These are phyloP conservation scores for Phytopythium chamaehyphon DNA, from an alignment of 352 stramenopile genomes.

Conservation along the genomic window DNA sequence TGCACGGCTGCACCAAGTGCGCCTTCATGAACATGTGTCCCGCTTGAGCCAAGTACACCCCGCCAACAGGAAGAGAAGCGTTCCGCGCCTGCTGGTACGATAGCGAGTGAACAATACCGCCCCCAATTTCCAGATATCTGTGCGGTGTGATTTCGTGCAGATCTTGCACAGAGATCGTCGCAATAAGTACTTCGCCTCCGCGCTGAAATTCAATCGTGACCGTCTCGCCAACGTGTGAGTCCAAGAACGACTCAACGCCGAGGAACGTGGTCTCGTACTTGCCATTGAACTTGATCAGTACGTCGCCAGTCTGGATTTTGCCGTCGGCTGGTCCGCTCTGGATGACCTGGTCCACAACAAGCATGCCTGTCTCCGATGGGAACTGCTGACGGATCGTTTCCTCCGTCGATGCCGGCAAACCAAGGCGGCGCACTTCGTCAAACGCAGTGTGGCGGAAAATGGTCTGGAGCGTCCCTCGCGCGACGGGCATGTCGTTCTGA, in stretches of 20 bases:
- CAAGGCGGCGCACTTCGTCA: constrained; percentile 84
- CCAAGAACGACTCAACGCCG: constrained; percentile 71
- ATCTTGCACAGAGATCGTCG: constrained; percentile 52
- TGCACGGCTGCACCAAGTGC: constrained; percentile 77
- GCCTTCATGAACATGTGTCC: constrained; percentile 92
- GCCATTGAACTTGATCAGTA: constrained; percentile 79
- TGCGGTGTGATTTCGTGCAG: constrained; percentile 83
- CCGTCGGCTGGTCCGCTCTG: constrained; percentile 68
- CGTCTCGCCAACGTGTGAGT: constrained; percentile 59
- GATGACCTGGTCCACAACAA: constrained; percentile 88
- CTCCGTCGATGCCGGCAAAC: constrained; percentile 66
- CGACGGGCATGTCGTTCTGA: constrained; percentile 43
- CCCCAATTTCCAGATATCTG: constrained; percentile 82
- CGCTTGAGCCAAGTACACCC: constrained; percentile 82
- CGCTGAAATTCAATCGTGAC: constrained; percentile 76
- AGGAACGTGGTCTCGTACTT: constrained; percentile 82
- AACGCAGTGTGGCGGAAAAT: constrained; percentile 90
- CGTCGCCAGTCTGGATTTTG: constrained; percentile 80
- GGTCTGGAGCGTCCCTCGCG: constrained; percentile 82
- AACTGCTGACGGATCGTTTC: constrained; percentile 60
- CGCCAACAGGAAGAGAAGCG: constrained; percentile 63
- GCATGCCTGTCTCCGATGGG: constrained; percentile 84
- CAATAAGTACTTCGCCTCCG: constrained; percentile 47
- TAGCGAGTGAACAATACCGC: constrained; percentile 83
- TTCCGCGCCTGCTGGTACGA: constrained; percentile 89